phyloP scores from a whole-genome alignment of 192 early-diverging fungal genomes.

The Funneliformis geosporum region DNA sequence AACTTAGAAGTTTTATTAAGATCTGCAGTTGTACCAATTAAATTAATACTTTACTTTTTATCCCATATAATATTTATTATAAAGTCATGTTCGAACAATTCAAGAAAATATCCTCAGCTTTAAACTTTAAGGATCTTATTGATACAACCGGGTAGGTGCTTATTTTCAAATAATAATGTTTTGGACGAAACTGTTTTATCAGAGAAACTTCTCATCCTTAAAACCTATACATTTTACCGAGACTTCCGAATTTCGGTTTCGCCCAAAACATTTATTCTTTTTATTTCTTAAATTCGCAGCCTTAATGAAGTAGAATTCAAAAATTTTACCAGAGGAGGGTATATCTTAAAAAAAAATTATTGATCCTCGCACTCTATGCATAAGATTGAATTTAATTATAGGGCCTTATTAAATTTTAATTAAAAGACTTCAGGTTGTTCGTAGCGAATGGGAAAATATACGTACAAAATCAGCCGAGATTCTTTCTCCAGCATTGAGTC shows the following conservation, averaged over 20 bases:
- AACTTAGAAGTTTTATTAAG: no score
- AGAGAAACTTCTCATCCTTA: not conserved
- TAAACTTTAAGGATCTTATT: constrained; percentile 21
- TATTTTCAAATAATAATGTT: not conserved
- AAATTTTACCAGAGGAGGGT: constrained; percentile 17
- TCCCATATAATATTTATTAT: not conserved
- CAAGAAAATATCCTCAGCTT: not conserved
- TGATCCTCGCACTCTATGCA: not conserved
- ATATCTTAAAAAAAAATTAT: not conserved
- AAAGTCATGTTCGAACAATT: constrained; percentile 22
- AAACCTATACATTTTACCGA: no score
- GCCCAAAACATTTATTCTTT: no score
- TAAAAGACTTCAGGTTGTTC: not conserved
- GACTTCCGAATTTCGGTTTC: no score
- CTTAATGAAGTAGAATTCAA: constrained; percentile 4
- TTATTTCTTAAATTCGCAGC: not conserved
- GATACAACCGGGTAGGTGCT: constrained; percentile 4
- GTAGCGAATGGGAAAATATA: not conserved
- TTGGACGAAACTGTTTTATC: not conserved
- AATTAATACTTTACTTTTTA: no score
- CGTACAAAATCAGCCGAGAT: constrained; percentile 17
- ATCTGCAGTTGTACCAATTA: no score
- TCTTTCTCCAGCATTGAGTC: constrained; percentile 7
- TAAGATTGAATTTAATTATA: not conserved
- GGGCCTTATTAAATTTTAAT: not conserved